phyloP scores from a whole-genome alignment of 1,139 yeast genomes.

The Taphrina betulina region DNA sequence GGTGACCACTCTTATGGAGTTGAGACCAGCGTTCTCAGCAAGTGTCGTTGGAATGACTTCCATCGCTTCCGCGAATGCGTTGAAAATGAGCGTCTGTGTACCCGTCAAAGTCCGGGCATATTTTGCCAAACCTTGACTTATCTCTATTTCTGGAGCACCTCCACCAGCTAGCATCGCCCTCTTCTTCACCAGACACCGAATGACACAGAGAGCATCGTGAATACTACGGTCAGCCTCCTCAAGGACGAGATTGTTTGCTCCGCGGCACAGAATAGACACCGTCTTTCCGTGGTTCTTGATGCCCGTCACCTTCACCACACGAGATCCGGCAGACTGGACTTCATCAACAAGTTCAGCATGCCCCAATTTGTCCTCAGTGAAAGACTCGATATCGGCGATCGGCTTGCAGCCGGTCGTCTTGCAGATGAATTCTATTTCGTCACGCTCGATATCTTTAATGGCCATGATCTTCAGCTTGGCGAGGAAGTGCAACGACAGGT shows the following conservation, averaged over 20 bases:
- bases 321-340: slow-evolving; percentile 87
- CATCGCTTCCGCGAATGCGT: slow-evolving; percentile 91
- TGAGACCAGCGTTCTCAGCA: slow-evolving; percentile 97
- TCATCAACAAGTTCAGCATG: slow-evolving; percentile 91
- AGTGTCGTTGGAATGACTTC: slow-evolving; percentile 95
- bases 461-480: slow-evolving; percentile 91
- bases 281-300: slow-evolving; percentile 68
- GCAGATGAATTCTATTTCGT: slow-evolving; percentile 89
- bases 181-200: slow-evolving; percentile 91
- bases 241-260: slow-evolving; percentile 83
- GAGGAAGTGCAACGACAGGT: slow-evolving; percentile 88
- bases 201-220: slow-evolving; percentile 95
- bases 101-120: slow-evolving; percentile 81
- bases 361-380: slow-evolving; percentile 90
- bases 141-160: slow-evolving; percentile 97
- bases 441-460: slow-evolving; percentile 92
- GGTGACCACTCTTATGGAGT: slow-evolving; percentile 91
- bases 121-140: slow-evolving; percentile 72
- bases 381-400: slow-evolving; percentile 89
- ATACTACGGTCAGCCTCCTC: slow-evolving; percentile 96
- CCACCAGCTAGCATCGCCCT: slow-evolving; percentile 97
- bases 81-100: slow-evolving; percentile 90
- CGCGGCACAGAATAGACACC: slow-evolving; percentile 88
- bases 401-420: slow-evolving; percentile 91
- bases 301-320: slow-evolving; percentile 86